These are phyloP conservation scores for Ettlia oleoabundans DNA, from an alignment of 139 green algal species.

Conservation along the genomic window DNA sequence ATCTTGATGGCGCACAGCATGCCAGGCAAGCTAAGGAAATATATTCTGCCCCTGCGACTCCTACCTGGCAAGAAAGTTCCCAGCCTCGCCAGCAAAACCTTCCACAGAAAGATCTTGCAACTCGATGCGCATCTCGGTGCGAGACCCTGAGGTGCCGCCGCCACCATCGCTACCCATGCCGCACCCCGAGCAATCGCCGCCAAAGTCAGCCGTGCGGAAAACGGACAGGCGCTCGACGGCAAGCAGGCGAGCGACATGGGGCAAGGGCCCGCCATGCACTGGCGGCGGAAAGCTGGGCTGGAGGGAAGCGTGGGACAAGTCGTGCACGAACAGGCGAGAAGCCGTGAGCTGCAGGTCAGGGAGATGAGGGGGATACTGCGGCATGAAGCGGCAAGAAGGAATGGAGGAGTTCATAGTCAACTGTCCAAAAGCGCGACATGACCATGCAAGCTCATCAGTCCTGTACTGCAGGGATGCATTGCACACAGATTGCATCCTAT, in stretches of 20 bases:
- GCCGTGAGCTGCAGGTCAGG: neutral
- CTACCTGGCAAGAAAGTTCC: constrained; percentile 58
- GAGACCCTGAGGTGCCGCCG: neutral
- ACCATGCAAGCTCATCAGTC: no score
- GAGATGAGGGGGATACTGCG: neutral
- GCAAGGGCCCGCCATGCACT: neutral
- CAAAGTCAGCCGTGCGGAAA: neutral
- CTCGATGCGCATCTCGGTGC: neutral
- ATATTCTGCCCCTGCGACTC: no score
- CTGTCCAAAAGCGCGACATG: no score
- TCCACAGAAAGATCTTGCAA: constrained; percentile 36
- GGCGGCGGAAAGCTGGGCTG: constrained; percentile 5
- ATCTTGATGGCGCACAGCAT: no score
- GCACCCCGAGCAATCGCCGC: no score
- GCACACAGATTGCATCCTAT: neutral
- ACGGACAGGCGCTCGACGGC: constrained; percentile 2
- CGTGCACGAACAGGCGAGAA: constrained; percentile 17
- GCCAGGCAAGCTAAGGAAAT: no score
- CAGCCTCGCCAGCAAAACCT: constrained; percentile 44
- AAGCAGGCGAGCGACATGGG: constrained; percentile 7
- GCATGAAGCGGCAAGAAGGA: no score
- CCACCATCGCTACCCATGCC: neutral
- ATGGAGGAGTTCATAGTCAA: no score
- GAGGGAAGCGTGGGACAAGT: neutral
- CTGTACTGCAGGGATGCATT: neutral